These are phyloP conservation scores for Populus pruinosa DNA, from an alignment of 345 rosid genomes.

Conservation along the genomic window DNA sequence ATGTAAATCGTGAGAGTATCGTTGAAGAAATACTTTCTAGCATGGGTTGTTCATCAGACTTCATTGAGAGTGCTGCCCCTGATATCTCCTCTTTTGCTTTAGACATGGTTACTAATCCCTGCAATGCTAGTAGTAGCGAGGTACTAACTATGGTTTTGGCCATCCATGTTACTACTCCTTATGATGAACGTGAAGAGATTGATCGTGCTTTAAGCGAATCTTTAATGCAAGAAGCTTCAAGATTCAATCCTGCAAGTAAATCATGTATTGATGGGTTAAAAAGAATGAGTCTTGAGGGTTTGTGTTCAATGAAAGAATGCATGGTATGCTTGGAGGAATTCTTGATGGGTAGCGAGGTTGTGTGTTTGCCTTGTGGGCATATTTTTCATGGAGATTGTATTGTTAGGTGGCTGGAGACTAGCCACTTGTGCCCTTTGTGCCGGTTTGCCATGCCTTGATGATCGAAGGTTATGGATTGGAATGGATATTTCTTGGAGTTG, in stretches of 20 bases:
- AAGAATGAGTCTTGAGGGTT: not conserved
- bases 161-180: not conserved
- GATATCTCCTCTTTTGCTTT: not conserved
- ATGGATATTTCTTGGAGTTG: not conserved
- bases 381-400: constrained; percentile 9
- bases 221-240: not conserved
- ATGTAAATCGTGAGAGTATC: not conserved
- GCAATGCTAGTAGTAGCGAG: not conserved
- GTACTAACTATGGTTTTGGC: constrained; percentile 1
- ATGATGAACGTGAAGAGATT: not conserved
- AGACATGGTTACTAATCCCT: not conserved
- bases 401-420: not conserved
- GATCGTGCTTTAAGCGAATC: not conserved
- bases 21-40: not conserved
- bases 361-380: constrained; percentile 12
- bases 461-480: not conserved
- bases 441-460: not conserved
- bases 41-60: not conserved
- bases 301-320: not conserved
- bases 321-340: constrained; percentile 9
- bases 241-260: not conserved
- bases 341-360: not conserved
- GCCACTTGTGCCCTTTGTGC: constrained; percentile 16
- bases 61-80: not conserved
- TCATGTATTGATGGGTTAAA: constrained; percentile 1